phyloP scores from a whole-genome alignment of 2,329 filamentous ascomycete species.

The Colletotrichum tropicale region DNA sequence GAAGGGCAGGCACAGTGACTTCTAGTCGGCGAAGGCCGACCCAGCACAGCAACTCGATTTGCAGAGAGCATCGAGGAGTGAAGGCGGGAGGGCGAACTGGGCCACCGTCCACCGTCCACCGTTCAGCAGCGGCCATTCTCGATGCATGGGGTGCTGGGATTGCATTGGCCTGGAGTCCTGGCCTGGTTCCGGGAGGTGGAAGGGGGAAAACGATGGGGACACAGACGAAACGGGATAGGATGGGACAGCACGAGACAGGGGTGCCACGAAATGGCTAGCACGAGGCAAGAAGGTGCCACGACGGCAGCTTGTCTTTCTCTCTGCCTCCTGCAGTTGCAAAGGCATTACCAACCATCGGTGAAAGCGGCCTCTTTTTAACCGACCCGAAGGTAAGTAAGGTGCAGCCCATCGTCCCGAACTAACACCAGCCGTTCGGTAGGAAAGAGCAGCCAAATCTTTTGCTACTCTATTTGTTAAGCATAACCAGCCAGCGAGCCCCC shows the following conservation, averaged over 20 bases:
- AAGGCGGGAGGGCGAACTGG: not conserved
- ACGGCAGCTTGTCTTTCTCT: not conserved
- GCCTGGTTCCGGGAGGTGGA: not conserved
- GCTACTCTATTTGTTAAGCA: not conserved
- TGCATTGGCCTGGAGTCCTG: not conserved
- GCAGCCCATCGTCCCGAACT: not conserved
- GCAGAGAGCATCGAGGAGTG: not conserved
- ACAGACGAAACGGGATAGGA: conserved; percentile 5
- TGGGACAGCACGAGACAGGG: conserved; percentile 2
- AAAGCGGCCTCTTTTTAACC: conserved; percentile 3
- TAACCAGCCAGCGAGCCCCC: not conserved
- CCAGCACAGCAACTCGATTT: not conserved
- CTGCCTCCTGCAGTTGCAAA: not conserved
- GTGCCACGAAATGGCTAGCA: conserved; percentile 7
- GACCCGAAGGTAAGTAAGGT: not conserved
- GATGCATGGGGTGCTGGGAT: not conserved
- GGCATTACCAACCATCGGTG: not conserved
- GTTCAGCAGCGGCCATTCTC: not conserved
- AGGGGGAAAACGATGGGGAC: not conserved
- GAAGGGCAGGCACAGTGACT: not conserved
- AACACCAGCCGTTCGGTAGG: not conserved
- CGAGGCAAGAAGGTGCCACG: conserved; percentile 18
- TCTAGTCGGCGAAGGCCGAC: not conserved
- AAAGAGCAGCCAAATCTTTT: not conserved
- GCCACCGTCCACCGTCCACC: not conserved